Evolutionary conservation across 352 stramenopile species (phyloP).

Genomic region (Discostella stelligera): DNA sequence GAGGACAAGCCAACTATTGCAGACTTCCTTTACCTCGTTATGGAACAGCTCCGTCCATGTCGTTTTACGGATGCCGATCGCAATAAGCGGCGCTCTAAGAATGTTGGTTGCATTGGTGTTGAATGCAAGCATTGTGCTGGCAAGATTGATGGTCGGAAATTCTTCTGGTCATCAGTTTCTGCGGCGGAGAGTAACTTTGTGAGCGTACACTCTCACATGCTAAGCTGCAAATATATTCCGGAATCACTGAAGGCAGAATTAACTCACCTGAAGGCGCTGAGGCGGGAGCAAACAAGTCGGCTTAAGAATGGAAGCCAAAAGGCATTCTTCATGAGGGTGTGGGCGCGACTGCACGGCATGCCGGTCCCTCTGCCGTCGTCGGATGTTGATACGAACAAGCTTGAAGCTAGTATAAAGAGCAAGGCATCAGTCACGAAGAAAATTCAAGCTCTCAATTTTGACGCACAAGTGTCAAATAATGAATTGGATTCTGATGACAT

Average conservation of each 20-base stretch:
- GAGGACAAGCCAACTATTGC: constrained; percentile 80
- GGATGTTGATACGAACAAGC: background rate
- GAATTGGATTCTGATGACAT: constrained; percentile 37
- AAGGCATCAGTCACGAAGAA: constrained; percentile 8
- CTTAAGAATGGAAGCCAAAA: constrained; percentile 80
- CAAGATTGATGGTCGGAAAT: constrained; percentile 78
- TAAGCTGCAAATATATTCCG: constrained; percentile 74
- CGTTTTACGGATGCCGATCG: constrained; percentile 80
- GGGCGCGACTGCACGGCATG: constrained; percentile 65
- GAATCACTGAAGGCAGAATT: constrained; percentile 63
- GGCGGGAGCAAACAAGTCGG: constrained; percentile 74
- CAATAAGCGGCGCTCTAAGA: constrained; percentile 78
- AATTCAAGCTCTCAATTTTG: background rate
- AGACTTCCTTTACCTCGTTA: constrained; percentile 79
- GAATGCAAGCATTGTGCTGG: constrained; percentile 82
- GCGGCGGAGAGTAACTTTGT: constrained; percentile 83
- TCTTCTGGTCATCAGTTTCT: constrained; percentile 81
- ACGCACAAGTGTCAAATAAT: constrained; percentile 9
- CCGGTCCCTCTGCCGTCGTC: constrained; percentile 1
- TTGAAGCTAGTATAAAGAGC: background rate
- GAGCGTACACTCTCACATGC: constrained; percentile 82
- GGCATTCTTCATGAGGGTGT: constrained; percentile 79
- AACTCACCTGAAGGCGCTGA: constrained; percentile 67
- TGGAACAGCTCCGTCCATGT: constrained; percentile 78
- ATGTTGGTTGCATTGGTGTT: constrained; percentile 78